A percentile compares a stretch with the other conserved stretches of the same genome.
These are phyloP conservation scores for Pulveroboletus sp. DNA, from an alignment of 768 basidiomycete genomes.

Conservation along the genomic window DNA sequence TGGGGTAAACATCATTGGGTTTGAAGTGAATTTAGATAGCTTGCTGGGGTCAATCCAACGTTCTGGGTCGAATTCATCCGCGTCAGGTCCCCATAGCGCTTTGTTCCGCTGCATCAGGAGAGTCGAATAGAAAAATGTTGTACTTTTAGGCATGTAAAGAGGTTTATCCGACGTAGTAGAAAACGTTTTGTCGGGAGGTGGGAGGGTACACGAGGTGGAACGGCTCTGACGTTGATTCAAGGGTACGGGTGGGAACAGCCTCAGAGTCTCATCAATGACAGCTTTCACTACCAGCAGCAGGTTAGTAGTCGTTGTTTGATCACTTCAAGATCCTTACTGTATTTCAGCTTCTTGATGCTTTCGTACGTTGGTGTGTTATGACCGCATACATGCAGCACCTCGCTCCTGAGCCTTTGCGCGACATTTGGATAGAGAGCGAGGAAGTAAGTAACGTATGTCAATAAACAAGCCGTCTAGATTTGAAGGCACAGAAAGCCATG, in stretches of 20 bases:
- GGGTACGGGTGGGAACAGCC: slow-evolving; percentile 77
- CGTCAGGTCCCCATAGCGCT: slow-evolving; percentile 69
- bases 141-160: slow-evolving; percentile 55
- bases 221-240: slow-evolving; percentile 63
- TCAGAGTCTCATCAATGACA: slow-evolving; percentile 73
- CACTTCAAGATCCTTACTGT: slow-evolving; percentile 42
- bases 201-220: slow-evolving; percentile 43
- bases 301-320: slow-evolving; percentile 4
- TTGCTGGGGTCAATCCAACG: slow-evolving; percentile 65
- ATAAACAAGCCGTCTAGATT: slow-evolving; percentile 56
- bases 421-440: slow-evolving; percentile 62
- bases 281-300: slow-evolving; percentile 50
- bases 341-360: slow-evolving; percentile 55
- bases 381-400: slow-evolving; percentile 57
- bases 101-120: slow-evolving; percentile 64
- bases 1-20: slow-evolving; percentile 67
- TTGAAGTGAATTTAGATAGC: slow-evolving; percentile 45
- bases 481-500: not conserved
- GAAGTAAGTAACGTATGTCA: slow-evolving; percentile 69
- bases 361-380: slow-evolving; percentile 49
- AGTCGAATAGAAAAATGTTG: slow-evolving; percentile 55
- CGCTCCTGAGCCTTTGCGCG: slow-evolving; percentile 46
- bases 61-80: slow-evolving; percentile 73
- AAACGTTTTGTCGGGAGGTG: slow-evolving; percentile 48
- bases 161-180: slow-evolving; percentile 33